Evolutionary conservation across 2,329 filamentous ascomycete genomes (phyloP).

Genomic region (Uncinocarpus reesii): DNA sequence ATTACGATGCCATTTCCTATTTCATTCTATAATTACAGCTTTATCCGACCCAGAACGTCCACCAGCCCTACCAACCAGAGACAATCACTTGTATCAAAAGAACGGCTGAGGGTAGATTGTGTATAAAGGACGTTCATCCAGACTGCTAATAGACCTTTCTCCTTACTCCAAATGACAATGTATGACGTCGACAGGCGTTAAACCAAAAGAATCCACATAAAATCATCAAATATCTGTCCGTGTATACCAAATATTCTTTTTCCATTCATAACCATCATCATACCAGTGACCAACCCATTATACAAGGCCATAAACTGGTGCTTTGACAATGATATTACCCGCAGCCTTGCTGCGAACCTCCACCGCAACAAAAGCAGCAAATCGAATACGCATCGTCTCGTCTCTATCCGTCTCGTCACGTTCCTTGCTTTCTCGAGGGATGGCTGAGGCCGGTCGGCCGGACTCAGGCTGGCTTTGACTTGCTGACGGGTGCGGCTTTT

Average conservation of each 20-base stretch:
- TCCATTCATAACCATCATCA: constrained; percentile 1
- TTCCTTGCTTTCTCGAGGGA: constrained; percentile 15
- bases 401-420: constrained; percentile 12
- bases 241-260: constrained; percentile 6
- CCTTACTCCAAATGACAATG: background rate
- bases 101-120: no score
- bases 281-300: background rate
- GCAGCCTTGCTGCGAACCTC: constrained; percentile 58
- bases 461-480: constrained; percentile 11
- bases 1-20: background rate
- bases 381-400: constrained; percentile 48
- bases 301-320: constrained; percentile 50
- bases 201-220: background rate
- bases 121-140: no score
- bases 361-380: constrained; percentile 63
- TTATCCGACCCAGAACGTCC: no score
- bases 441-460: constrained; percentile 10
- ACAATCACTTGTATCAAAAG: no score
- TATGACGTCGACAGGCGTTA: background rate
- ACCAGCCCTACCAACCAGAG: no score
- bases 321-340: constrained; percentile 60
- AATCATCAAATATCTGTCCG: background rate
- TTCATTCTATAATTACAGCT: no score
- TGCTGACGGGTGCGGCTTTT: constrained; percentile 22
- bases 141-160: no score